These are phyloP conservation scores for Stemphylium beticola DNA, from an alignment of 2,329 filamentous ascomycete genomes.

Conservation along the genomic window DNA sequence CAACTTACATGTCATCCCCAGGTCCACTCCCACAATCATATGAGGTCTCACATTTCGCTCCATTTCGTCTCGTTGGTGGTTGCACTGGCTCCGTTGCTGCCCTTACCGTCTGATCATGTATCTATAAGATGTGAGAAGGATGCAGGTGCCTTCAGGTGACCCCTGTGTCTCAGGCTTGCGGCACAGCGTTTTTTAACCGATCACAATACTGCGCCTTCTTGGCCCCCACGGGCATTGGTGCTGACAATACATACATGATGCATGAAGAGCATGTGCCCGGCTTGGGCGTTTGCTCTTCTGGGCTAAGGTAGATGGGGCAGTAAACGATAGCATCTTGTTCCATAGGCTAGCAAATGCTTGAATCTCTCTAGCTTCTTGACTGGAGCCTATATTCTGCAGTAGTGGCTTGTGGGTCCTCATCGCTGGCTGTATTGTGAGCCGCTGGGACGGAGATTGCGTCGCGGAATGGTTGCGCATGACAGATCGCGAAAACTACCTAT, in stretches of 20 bases:
- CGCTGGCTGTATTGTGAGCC: too few relatives aligned
- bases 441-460: too few relatives aligned
- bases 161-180: constrained; percentile 32
- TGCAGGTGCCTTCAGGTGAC: constrained; percentile 1
- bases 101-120: constrained; percentile 3
- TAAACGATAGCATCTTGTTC: neutral
- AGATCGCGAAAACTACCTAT: too few relatives aligned
- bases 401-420: too few relatives aligned
- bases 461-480: too few relatives aligned
- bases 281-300: neutral
- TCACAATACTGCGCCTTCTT: constrained; percentile 10
- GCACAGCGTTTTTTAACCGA: constrained; percentile 18
- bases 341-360: neutral
- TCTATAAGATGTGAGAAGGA: constrained; percentile 8
- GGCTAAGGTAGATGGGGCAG: neutral
- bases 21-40: constrained; percentile 43
- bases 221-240: constrained; percentile 2
- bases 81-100: neutral
- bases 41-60: constrained; percentile 34
- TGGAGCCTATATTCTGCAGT: too few relatives aligned
- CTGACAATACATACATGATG: neutral
- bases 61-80: constrained; percentile 13
- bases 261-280: neutral
- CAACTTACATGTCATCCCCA: constrained; percentile 49
- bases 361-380: too few relatives aligned